A percentile compares a stretch with the other conserved stretches of the same genome.
Evolutionary conservation across 805 yeast species (phyloP).

Genomic region (Saccharomycopsis schoenii): DNA sequence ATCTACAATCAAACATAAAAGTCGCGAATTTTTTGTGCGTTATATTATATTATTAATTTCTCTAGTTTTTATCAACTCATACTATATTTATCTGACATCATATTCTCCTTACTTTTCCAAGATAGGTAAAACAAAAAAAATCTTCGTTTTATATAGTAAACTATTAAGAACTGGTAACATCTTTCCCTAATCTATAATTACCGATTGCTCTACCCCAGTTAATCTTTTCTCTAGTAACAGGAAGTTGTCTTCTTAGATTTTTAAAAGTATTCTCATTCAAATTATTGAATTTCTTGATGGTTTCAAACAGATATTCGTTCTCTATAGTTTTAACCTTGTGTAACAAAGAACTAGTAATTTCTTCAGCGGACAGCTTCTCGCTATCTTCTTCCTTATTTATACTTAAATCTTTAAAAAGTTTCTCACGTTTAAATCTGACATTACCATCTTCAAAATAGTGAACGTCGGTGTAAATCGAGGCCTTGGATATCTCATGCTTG

Average conservation of each 20-base stretch:
- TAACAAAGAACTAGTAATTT: not conserved
- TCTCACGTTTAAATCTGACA: slow-evolving; percentile 56
- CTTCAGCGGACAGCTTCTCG: not conserved
- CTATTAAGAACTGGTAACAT: slow-evolving; percentile 42
- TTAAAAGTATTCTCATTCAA: slow-evolving; percentile 79
- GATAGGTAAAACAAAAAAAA: not conserved
- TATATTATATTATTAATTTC: not conserved
- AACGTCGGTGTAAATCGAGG: slow-evolving; percentile 50
- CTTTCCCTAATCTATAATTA: slow-evolving; percentile 77
- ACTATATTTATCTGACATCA: not conserved
- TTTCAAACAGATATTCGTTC: slow-evolving; percentile 52
- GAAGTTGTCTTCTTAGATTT: slow-evolving; percentile 78
- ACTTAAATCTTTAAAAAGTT: slow-evolving; percentile 24
- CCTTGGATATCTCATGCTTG: not conserved
- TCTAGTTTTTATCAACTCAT: not conserved
- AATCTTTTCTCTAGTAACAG: slow-evolving; percentile 82
- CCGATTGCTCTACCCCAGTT: slow-evolving; percentile 95
- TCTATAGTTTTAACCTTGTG: slow-evolving; percentile 18
- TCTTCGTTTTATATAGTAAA: not conserved
- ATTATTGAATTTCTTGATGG: slow-evolving; percentile 41
- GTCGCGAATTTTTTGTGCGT: not conserved
- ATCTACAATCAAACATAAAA: not conserved
- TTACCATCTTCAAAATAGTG: slow-evolving; percentile 97
- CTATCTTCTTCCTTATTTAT: not conserved
- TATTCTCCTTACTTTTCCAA: not conserved